These are phyloP conservation scores for Telfairia occidentalis DNA, from an alignment of 331 rosid genomes.

Conservation along the genomic window DNA sequence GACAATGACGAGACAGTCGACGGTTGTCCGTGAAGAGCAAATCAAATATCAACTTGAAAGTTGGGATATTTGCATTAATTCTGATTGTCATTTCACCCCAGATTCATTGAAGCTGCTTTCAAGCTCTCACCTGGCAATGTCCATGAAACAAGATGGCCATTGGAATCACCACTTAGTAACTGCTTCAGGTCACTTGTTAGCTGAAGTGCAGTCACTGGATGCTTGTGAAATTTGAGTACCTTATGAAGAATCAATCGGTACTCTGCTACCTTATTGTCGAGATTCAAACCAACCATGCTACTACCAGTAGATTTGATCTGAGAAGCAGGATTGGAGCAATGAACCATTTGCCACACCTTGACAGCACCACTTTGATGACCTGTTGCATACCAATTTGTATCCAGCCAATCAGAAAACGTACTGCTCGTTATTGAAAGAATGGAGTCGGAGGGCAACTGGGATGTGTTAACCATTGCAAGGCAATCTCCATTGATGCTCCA, in stretches of 20 bases:
- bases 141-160: conserved; percentile 87
- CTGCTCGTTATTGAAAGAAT: conserved; percentile 83
- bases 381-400: conserved; percentile 88
- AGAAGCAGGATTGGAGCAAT: conserved; percentile 49
- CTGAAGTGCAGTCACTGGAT: conserved; percentile 78
- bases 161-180: conserved; percentile 83
- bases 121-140: conserved; percentile 74
- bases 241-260: conserved; percentile 68
- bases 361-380: conserved; percentile 99
- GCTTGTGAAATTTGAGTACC: conserved; percentile 78
- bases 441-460: conserved; percentile 94
- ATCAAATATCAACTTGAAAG: conserved; percentile 9
- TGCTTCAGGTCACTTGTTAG: conserved; percentile 77
- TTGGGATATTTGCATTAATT: conserved; percentile 24
- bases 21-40: conserved; percentile 25
- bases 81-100: conserved; percentile 44
- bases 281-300: conserved; percentile 37
- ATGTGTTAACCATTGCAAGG: conserved; percentile 78
- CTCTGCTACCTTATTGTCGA: conserved; percentile 52
- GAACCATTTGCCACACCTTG: conserved; percentile 97
- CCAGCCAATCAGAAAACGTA: conserved; percentile 84
- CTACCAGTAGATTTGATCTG: conserved; percentile 40
- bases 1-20: conserved; percentile 20
- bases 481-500: conserved; percentile 98
- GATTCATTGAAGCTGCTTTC: conserved; percentile 43